Base-by-base conservation (phyloP, 768 basidiomycete genomes). In the Lactifluus hygrophoroides region DNA sequence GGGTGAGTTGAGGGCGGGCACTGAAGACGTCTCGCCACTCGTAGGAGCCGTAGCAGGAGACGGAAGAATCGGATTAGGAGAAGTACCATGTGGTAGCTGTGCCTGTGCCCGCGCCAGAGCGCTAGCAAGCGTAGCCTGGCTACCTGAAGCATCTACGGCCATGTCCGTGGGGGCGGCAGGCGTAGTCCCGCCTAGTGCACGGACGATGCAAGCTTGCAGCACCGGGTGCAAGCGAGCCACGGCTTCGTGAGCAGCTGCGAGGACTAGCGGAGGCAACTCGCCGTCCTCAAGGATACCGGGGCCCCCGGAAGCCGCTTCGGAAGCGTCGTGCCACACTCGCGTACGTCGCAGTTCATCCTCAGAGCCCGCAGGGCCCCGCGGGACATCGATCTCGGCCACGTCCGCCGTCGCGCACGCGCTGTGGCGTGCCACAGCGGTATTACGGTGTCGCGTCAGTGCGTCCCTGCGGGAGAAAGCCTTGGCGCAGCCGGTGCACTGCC, bases 381-480 rank as follows among this genome's bases (percentile, higher is more conserved):
- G 59, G 3, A 87, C 81, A 67, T 89, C 87, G 48, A 78, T 71
- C 56, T 73, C 69, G 14, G 68, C 67, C 6, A 87, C 74, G 25
- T 81, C 80, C 44, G 83, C 83, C 13, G 72, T 73, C 43, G 80
- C 69, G 64, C 87, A 90, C 10, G 58, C 65, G 10, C 76, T 75
- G 17, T 80, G 81, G 17, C 80, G 75, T 35, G 77, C 77, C 17
- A 43, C 54, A 32, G 75, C 77, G 45, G 79, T 77, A 65, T 85
- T 83, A 69, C 85, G 86, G 63, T 90, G 88, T 23, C 86, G 78
- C 68, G 86, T 87, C 67, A 90, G 84, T 3, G 88, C 88, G 67
- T 90, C 88, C 44, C 85, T 76, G n/a, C 85, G 73, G 2, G 85
- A 86, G 66, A 90, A 90, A 21, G 84, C 72, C 70, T 87, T 88